Evolutionary conservation across 768 basidiomycete genomes (phyloP).

Genomic region (Pleurotus cornucopiae): DNA sequence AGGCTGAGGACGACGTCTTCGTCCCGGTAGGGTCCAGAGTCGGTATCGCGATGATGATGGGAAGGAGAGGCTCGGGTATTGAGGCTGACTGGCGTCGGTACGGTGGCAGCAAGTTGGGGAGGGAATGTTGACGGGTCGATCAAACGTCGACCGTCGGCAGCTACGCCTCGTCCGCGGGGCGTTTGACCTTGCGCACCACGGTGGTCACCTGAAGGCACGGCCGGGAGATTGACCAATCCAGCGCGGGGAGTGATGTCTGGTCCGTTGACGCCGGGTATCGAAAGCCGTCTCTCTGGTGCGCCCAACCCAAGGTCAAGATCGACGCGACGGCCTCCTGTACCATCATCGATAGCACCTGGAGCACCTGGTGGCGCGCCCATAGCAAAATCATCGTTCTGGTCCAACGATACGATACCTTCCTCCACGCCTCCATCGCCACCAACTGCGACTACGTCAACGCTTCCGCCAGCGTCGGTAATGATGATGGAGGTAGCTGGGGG

Average conservation of each 20-base stretch:
- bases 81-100: slow-evolving; percentile 23
- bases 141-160: background rate
- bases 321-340: slow-evolving; percentile 20
- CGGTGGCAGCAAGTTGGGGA: background rate
- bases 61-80: slow-evolving; percentile 11
- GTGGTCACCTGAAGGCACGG: slow-evolving; percentile 8
- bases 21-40: slow-evolving; percentile 77
- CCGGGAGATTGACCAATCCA: slow-evolving; percentile 51
- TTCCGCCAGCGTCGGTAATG: slow-evolving; percentile 31
- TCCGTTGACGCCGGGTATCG: slow-evolving; percentile 29
- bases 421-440: slow-evolving; percentile 50
- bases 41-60: slow-evolving; percentile 26
- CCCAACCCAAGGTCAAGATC: slow-evolving; percentile 11
- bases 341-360: slow-evolving; percentile 56
- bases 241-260: slow-evolving; percentile 66
- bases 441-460: slow-evolving; percentile 16
- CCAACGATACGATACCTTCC: slow-evolving; percentile 71
- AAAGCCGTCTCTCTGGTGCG: slow-evolving; percentile 15
- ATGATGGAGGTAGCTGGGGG: slow-evolving; percentile 30
- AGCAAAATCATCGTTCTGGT: slow-evolving; percentile 83
- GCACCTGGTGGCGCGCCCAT: slow-evolving; percentile 91
- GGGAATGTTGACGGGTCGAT: background rate
- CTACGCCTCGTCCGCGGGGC: background rate
- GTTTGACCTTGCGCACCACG: background rate
- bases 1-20: slow-evolving; percentile 90